Conservation (phyloP, 257 asterid species). For the Avicennia marina region DNA sequence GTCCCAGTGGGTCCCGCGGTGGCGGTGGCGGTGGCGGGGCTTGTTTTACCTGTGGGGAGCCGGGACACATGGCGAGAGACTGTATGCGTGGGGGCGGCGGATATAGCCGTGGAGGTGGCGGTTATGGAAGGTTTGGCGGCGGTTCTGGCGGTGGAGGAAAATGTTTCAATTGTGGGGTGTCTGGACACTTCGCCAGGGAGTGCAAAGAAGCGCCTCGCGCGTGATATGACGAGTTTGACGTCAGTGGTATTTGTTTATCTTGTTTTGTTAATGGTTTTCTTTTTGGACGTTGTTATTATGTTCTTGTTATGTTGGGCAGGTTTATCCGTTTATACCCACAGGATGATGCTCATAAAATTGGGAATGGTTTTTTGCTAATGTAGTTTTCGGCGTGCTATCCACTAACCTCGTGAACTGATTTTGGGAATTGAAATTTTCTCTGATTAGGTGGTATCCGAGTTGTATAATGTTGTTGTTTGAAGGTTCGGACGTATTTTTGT, state of each 20-base stretch:
- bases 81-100: slow-evolving; percentile 25
- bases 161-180: slow-evolving; percentile 66
- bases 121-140: slow-evolving; percentile 37
- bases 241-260: not conserved
- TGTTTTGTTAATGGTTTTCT: slow-evolving; percentile 14
- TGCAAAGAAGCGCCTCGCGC: slow-evolving; percentile 34
- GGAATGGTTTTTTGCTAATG: slow-evolving; percentile 9
- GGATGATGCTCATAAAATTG: slow-evolving; percentile 10
- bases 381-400: slow-evolving; percentile 24
- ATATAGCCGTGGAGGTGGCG: slow-evolving; percentile 29
- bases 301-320: slow-evolving; percentile 12
- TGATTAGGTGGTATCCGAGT: slow-evolving; percentile 15
- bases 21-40: slow-evolving; percentile 29
- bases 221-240: slow-evolving; percentile 6
- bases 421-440: slow-evolving; percentile 15
- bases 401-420: slow-evolving; percentile 20
- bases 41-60: slow-evolving; percentile 36
- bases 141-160: slow-evolving; percentile 29
- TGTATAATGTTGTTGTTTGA: slow-evolving; percentile 23
- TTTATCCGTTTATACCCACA: slow-evolving; percentile 18
- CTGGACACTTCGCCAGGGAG: slow-evolving; percentile 78
- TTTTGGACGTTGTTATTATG: slow-evolving; percentile 16
- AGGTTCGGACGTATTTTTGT: not conserved
- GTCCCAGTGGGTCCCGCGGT: slow-evolving; percentile 35
- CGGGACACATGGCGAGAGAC: slow-evolving; percentile 48